Evolutionary conservation across 805 yeast genomes (phyloP), one percentile per base, ranked within the genome.

Genomic region (Jamesozyma lodderae): DNA sequence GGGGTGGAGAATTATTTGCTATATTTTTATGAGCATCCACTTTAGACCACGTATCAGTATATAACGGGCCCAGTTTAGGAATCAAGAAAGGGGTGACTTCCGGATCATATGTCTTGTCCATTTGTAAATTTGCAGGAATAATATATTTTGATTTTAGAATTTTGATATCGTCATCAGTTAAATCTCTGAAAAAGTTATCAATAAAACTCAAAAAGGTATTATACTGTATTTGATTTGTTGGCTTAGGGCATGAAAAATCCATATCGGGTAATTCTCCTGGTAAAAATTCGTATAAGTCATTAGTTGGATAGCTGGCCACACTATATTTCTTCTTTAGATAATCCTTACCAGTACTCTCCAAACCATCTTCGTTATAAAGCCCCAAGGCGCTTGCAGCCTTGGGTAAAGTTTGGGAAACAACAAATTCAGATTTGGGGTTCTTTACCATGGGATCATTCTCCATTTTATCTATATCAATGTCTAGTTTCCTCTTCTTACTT

Each of bases 231-330:
- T 92, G 98, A 59, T 86, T 90, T 2, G 86, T 62, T 15, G 88
- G 88, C 52, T 88, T 90, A 11, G 79, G 75, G 44, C 77, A 76
- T 4, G 95, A 79, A 40, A 84, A 86, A 60, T 92, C 97, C 40
- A 70, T 72, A 57, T 83, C 78, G 9, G 98, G 98, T 19, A 87
- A 79, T 25, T 69, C 75, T 3, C 98, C 99, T 0, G 98, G 95
- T 22, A 92, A 66, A 44, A 81, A 60, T 39, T 77, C 81, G 46
- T 75, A 68, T 32, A 92, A 64, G 53, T 88, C 95, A 28, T 69
- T 68, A 23, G 78, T 73, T 0, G 98, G 98, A 56, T 77, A 92
- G n/a, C 88, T 77, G 0, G 92, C 83, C 13, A 92, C 98, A 3
- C 83, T 95, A 51, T 79, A 86, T 55, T 81, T 81, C 46, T 69